Conservation (phyloP, 306 rosid species). For the Mimosa pudica region DNA sequence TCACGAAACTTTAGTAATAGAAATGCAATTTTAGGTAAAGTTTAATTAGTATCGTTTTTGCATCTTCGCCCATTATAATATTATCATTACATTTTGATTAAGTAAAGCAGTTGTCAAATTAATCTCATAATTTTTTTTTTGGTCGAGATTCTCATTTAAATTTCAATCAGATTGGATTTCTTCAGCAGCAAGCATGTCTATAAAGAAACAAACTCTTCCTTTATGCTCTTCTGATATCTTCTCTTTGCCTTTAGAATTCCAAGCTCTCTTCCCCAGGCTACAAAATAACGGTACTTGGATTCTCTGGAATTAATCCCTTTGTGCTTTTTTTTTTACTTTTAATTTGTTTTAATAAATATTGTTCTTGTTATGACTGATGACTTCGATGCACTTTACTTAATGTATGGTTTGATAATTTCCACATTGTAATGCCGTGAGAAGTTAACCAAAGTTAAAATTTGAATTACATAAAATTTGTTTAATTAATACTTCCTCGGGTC, state of each 20-base stretch:
- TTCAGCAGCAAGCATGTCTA: constrained; percentile 50
- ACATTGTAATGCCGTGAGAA: background rate
- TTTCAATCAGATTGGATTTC: constrained; percentile 30
- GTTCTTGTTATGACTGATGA: background rate
- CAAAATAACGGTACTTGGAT: constrained; percentile 52
- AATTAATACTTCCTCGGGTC: background rate
- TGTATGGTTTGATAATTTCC: background rate
- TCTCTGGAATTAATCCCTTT: constrained; percentile 60
- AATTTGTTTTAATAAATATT: background rate
- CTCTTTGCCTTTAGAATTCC: constrained; percentile 79
- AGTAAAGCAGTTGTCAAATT: constrained; percentile 49
- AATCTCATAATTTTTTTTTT: background rate
- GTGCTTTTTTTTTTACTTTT: constrained; percentile 49
- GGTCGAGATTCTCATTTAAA: constrained; percentile 31
- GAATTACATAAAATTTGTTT: background rate
- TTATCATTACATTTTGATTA: constrained; percentile 65
- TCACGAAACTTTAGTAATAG: no score
- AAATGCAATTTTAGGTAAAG: no score
- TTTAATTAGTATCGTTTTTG: no score
- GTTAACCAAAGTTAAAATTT: background rate
- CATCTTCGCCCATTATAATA: no score
- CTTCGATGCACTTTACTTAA: background rate
- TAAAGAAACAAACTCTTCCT: constrained; percentile 83
- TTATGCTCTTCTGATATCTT: constrained; percentile 76
- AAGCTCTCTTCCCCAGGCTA: constrained; percentile 83